These are phyloP conservation scores for Oryza coarctata DNA, from an alignment of 176 grass and related monocot species.

Conservation along the genomic window DNA sequence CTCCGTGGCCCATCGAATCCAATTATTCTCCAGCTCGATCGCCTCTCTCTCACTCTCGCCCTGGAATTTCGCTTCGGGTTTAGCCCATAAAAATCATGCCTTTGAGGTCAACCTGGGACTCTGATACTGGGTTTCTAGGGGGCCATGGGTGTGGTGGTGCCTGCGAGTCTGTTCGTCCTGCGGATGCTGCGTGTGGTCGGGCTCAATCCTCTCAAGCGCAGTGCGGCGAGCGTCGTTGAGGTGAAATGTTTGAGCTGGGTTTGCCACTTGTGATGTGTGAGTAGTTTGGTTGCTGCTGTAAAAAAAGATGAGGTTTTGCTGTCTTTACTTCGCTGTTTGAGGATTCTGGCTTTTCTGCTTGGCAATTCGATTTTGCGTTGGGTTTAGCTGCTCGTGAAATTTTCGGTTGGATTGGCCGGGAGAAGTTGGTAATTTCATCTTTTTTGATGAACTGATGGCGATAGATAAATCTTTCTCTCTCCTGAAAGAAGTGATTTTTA, in stretches of 20 bases:
- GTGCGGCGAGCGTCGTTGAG: conserved; percentile 10
- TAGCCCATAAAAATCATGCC: background rate
- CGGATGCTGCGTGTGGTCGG: conserved; percentile 24
- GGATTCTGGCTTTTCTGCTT: conserved; percentile 2
- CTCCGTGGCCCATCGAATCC: conserved; percentile 63
- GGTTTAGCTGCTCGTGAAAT: background rate
- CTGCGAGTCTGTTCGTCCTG: conserved; percentile 20
- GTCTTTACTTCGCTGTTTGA: background rate
- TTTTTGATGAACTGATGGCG: conserved; percentile 32
- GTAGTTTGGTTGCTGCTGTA: background rate
- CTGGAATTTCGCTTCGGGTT: background rate
- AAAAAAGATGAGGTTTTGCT: conserved; percentile 17
- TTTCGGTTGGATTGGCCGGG: conserved; percentile 26
- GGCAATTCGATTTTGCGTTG: background rate
- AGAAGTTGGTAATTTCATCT: conserved; percentile 27
- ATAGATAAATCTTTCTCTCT: background rate
- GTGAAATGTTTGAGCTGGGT: background rate
- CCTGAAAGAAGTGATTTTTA: conserved; percentile 26
- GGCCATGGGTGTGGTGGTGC: conserved; percentile 29
- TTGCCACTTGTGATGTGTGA: background rate
- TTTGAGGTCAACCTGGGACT: background rate
- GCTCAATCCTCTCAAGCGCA: conserved; percentile 22
- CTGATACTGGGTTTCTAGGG: background rate
- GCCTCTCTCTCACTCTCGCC: background rate
- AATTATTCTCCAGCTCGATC: conserved; percentile 34